Evolutionary conservation across 2,329 filamentous ascomycete species (phyloP).

Genomic region (Aspergillus transmontanensis): DNA sequence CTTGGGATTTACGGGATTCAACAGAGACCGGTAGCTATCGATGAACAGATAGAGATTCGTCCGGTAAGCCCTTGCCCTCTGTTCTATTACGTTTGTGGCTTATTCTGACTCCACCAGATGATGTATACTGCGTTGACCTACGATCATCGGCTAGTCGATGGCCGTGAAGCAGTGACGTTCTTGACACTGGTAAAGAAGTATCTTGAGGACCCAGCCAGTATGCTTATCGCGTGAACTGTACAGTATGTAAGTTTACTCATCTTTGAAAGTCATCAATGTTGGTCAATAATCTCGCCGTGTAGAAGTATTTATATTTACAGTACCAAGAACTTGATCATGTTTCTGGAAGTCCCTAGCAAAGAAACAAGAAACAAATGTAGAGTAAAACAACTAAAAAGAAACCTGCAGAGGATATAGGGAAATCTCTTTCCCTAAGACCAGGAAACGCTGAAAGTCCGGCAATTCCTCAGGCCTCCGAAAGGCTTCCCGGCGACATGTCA

Average conservation of each 20-base stretch:
- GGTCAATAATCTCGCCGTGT: background rate
- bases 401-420: background rate
- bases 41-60: background rate
- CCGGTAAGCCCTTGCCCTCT: background rate
- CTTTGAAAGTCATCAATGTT: background rate
- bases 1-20: background rate
- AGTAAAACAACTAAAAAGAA: background rate
- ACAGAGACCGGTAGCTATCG: background rate
- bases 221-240: background rate
- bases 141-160: background rate
- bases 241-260: background rate
- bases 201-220: background rate
- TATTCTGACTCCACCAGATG: background rate
- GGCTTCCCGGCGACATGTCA: background rate
- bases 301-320: background rate
- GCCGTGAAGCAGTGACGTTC: background rate
- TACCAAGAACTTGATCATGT: background rate
- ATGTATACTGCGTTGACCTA: background rate
- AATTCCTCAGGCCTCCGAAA: background rate
- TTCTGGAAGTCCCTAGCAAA: background rate
- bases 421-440: background rate
- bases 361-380: background rate
- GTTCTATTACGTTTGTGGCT: background rate
- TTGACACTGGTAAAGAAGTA: background rate
- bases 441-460: background rate